Percentiles rank a stretch among this genome's conserved stretches.
phyloP scores from a whole-genome alignment of 2,329 filamentous ascomycete species.

The Ceratocystis cubensis region DNA sequence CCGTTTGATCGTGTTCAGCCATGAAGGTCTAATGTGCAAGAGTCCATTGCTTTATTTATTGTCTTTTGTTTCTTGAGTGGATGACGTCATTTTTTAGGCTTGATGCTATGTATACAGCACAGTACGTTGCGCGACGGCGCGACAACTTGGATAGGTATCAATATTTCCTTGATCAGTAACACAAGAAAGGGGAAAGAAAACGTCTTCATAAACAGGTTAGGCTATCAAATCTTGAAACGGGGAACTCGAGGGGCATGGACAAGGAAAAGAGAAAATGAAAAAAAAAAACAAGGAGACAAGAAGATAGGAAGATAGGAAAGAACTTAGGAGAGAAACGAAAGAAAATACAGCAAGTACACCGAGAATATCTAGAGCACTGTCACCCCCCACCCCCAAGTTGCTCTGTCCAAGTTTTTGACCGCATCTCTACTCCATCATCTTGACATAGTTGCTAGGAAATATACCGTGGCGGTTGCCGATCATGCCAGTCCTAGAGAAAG shows the following conservation, averaged over 20 bases:
- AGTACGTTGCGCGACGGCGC: no score
- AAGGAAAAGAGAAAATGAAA: slow-evolving; percentile 15
- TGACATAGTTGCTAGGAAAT: slow-evolving; percentile 74
- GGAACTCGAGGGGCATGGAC: not conserved
- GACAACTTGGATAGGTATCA: no score
- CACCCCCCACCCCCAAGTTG: not conserved
- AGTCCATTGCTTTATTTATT: no score
- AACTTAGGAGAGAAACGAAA: not conserved
- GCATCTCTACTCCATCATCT: slow-evolving; percentile 43
- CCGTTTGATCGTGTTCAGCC: no score
- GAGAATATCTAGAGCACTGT: no score
- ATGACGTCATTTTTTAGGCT: no score
- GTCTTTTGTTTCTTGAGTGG: no score
- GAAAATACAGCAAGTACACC: not conserved
- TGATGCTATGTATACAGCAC: no score
- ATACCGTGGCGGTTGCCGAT: slow-evolving; percentile 77
- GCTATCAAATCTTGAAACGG: not conserved
- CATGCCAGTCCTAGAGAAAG: slow-evolving; percentile 59
- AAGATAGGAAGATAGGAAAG: not conserved
- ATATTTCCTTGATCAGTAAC: no score
- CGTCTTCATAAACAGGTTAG: not conserved
- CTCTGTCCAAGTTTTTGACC: not conserved
- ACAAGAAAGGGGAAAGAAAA: not conserved
- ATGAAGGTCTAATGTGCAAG: no score
- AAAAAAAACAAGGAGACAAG: slow-evolving; percentile 1